A percentile compares a stretch with the other conserved stretches of the same genome.
Evolutionary conservation across 2,329 filamentous ascomycete species (phyloP).

Genomic region (Penicillium sp.): DNA sequence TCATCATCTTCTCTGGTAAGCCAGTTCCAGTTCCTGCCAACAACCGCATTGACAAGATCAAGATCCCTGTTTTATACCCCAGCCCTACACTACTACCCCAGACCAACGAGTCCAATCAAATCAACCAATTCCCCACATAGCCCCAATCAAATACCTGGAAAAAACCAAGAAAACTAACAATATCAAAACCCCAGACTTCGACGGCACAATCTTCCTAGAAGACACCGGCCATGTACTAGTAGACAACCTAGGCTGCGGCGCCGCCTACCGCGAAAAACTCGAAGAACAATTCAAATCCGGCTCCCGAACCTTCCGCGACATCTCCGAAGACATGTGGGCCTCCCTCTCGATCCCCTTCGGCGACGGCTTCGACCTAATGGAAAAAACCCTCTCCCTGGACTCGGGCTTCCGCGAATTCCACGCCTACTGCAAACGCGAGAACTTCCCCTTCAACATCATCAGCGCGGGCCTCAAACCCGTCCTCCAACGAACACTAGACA

Average conservation of each 20-base stretch:
- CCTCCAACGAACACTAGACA: conserved; percentile 58
- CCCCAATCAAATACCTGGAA: too few relatives aligned
- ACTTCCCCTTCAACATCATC: conserved; percentile 67
- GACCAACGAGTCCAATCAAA: too few relatives aligned
- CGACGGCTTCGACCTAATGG: conserved; percentile 63
- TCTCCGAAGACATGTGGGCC: conserved; percentile 70
- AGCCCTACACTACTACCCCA: too few relatives aligned
- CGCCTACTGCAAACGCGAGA: conserved; percentile 59
- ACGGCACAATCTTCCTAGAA: conserved; percentile 70
- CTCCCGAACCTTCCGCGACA: conserved; percentile 63
- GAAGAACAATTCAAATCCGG: conserved; percentile 63
- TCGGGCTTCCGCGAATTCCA: conserved; percentile 62
- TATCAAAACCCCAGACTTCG: conserved; percentile 53
- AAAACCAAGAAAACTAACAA: background rate
- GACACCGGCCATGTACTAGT: conserved; percentile 67
- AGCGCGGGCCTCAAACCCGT: conserved; percentile 65
- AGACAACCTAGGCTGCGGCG: conserved; percentile 61
- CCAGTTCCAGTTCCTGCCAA: background rate
- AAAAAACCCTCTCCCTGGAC: conserved; percentile 60
- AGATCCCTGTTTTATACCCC: too few relatives aligned
- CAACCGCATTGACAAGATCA: too few relatives aligned
- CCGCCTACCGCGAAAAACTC: conserved; percentile 52
- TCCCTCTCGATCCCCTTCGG: conserved; percentile 64
- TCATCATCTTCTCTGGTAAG: conserved; percentile 47
- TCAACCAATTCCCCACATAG: too few relatives aligned